Conservation (phyloP, 139 green algal species). For the Eudorina sp. region DNA sequence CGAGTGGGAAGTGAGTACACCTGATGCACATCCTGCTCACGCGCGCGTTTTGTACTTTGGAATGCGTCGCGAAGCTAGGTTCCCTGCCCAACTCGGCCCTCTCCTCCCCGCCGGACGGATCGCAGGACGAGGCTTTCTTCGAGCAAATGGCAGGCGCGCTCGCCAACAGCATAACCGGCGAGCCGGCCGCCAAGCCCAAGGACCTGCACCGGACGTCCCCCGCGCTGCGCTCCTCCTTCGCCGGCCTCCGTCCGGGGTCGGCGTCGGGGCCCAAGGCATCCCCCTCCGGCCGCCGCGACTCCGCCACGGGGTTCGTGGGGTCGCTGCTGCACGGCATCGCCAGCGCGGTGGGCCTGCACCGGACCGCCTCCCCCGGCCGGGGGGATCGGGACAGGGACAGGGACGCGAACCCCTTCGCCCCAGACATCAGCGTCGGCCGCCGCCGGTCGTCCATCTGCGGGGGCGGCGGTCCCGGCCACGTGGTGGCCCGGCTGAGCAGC, state of each 20-base stretch:
- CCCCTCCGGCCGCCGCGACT: not conserved
- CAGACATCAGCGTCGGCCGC: not conserved
- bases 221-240: not conserved
- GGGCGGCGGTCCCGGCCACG: not conserved
- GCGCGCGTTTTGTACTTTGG: too few relatives aligned
- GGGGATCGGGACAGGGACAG: too few relatives aligned
- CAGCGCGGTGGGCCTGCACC: not conserved
- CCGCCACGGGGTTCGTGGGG: not conserved
- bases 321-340: conserved; percentile 16
- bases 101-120: not conserved
- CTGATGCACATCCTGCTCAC: too few relatives aligned
- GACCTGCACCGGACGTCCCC: not conserved
- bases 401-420: not conserved
- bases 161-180: not conserved
- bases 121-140: not conserved
- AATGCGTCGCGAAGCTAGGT: too few relatives aligned
- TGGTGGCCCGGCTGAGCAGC: conserved; percentile 19
- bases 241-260: not conserved
- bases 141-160: not conserved
- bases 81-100: not conserved
- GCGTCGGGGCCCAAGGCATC: not conserved
- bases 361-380: not conserved
- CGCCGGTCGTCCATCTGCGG: not conserved
- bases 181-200: not conserved
- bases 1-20: not conserved